A percentile compares a stretch with the other conserved stretches of the same genome.
phyloP scores from a whole-genome alignment of 805 yeast genomes.

The Phaffomyces thermotolerans region DNA sequence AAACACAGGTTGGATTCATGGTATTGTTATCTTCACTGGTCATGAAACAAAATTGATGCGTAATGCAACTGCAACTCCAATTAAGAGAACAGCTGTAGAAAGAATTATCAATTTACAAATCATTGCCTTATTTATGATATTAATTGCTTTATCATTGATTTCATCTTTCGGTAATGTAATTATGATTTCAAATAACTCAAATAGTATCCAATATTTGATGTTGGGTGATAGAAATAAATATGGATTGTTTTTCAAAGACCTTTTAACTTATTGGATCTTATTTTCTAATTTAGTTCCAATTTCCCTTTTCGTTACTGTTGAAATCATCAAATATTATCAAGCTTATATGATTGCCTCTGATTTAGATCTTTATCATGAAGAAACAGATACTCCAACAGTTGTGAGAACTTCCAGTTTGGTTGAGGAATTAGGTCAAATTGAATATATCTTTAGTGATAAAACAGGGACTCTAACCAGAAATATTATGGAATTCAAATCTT shows the following conservation, averaged over 20 bases:
- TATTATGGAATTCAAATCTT: constrained; percentile 92
- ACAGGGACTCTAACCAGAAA: constrained; percentile 96
- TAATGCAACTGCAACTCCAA: constrained; percentile 98
- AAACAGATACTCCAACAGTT: constrained; percentile 87
- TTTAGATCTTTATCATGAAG: constrained; percentile 83
- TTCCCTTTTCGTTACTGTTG: constrained; percentile 92
- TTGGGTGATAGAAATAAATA: constrained; percentile 62
- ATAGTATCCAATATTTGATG: constrained; percentile 54
- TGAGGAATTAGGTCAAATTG: constrained; percentile 95
- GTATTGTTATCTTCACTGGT: constrained; percentile 91
- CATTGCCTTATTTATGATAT: constrained; percentile 74
- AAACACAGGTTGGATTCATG: constrained; percentile 93
- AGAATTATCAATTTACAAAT: constrained; percentile 90
- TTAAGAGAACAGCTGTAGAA: constrained; percentile 94
- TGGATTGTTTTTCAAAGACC: constrained; percentile 72
- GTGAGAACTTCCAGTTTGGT: constrained; percentile 93
- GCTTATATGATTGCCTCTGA: constrained; percentile 92
- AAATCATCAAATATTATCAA: constrained; percentile 89
- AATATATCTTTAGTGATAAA: constrained; percentile 92
- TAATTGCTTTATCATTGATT: constrained; percentile 66
- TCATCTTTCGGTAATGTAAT: constrained; percentile 87
- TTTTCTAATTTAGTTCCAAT: constrained; percentile 97
- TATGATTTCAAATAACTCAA: constrained; percentile 47
- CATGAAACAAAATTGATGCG: constrained; percentile 98
- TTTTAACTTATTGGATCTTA: constrained; percentile 91